Conservation (phyloP, 1,284 basidiomycete genomes). For the Thecaphora frezii region DNA sequence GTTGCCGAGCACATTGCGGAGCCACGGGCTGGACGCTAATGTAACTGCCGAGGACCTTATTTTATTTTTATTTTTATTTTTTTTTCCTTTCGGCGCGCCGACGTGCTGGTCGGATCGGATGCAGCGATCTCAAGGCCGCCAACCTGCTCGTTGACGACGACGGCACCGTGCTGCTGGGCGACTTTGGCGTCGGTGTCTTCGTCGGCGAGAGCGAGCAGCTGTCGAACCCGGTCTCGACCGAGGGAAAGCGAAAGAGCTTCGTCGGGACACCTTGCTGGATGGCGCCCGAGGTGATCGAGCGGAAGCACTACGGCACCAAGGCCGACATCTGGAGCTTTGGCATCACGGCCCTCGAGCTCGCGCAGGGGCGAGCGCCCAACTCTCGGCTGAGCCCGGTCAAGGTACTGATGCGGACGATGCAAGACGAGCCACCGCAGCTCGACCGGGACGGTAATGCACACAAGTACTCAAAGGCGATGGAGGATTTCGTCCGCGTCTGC, state of each 20-base stretch:
- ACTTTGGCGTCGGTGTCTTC: slow-evolving; percentile 82
- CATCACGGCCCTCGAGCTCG: slow-evolving; percentile 79
- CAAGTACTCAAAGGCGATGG: slow-evolving; percentile 78
- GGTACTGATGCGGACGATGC: slow-evolving; percentile 70
- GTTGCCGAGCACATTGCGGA: no score
- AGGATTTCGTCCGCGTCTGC: slow-evolving; percentile 78
- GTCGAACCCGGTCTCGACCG: slow-evolving; percentile 36
- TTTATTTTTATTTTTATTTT: no score
- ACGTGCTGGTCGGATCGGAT: no score
- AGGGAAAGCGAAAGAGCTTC: slow-evolving; percentile 73
- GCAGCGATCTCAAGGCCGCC: slow-evolving; percentile 81
- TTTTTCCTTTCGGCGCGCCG: no score
- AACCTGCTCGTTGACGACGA: slow-evolving; percentile 69
- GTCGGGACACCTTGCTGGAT: slow-evolving; percentile 93
- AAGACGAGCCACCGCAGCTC: slow-evolving; percentile 66
- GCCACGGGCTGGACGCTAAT: no score
- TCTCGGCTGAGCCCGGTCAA: slow-evolving; percentile 74
- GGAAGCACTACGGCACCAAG: slow-evolving; percentile 74
- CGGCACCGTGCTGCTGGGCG: slow-evolving; percentile 82
- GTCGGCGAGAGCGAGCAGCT: slow-evolving; percentile 64
- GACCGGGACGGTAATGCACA: slow-evolving; percentile 72
- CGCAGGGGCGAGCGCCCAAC: slow-evolving; percentile 78
- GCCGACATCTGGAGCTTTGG: slow-evolving; percentile 92
- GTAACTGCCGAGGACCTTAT: no score
- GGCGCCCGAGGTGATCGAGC: slow-evolving; percentile 85